A percentile compares a stretch with the other conserved stretches of the same genome.
These are phyloP conservation scores for Metschnikowia kofuensis DNA, from an alignment of 805 yeast genomes.

Conservation along the genomic window DNA sequence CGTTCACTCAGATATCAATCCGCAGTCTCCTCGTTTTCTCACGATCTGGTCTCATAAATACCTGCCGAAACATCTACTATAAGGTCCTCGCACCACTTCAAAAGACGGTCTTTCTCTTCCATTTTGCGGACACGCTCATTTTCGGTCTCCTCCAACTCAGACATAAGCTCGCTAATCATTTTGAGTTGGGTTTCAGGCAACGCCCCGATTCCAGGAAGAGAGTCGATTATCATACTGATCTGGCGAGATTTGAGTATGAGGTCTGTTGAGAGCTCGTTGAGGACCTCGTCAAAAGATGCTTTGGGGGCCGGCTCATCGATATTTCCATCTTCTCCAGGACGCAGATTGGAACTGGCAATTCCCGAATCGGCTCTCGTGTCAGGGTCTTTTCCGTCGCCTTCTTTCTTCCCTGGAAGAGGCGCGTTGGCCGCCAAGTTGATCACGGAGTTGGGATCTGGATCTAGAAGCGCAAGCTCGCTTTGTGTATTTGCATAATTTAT, in stretches of 20 bases:
- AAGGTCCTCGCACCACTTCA: constrained; percentile 61
- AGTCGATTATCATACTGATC: constrained; percentile 77
- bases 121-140: constrained; percentile 54
- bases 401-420: constrained; percentile 42
- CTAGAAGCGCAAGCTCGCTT: constrained; percentile 42
- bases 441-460: constrained; percentile 60
- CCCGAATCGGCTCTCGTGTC: constrained; percentile 15
- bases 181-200: constrained; percentile 70
- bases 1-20: no score
- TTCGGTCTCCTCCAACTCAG: constrained; percentile 61
- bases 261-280: constrained; percentile 79
- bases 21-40: neutral
- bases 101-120: constrained; percentile 59
- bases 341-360: constrained; percentile 5
- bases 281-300: constrained; percentile 41
- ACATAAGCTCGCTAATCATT: constrained; percentile 59
- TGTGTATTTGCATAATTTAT: constrained; percentile 58
- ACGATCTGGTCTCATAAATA: constrained; percentile 33
- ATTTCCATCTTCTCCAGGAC: neutral
- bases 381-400: constrained; percentile 6
- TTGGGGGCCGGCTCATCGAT: constrained; percentile 2
- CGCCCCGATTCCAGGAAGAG: constrained; percentile 90
- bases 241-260: constrained; percentile 83
- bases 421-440: constrained; percentile 61
- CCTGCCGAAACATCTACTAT: constrained; percentile 60